These are phyloP conservation scores for Aegilops speltoides DNA, from an alignment of 176 grass and related monocot species.

Conservation along the genomic window DNA sequence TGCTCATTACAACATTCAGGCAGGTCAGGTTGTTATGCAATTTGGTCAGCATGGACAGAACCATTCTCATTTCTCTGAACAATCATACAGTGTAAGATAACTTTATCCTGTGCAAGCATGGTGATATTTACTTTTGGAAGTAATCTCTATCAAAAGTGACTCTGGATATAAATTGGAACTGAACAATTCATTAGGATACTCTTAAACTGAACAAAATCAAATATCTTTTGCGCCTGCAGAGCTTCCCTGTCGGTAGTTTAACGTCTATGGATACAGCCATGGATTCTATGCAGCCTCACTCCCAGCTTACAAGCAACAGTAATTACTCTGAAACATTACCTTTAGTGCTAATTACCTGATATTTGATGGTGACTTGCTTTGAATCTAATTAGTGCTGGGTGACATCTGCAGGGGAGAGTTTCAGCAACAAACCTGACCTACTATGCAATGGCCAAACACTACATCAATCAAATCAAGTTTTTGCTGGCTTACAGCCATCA, in stretches of 20 bases:
- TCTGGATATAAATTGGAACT: slow-evolving; percentile 1
- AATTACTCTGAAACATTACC: neutral
- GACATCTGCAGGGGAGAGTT: slow-evolving; percentile 37
- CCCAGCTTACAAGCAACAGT: slow-evolving; percentile 29
- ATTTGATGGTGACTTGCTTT: slow-evolving; percentile 18
- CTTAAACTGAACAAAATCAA: slow-evolving; percentile 16
- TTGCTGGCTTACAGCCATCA: slow-evolving; percentile 25
- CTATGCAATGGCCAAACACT: slow-evolving; percentile 4
- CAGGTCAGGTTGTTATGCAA: neutral
- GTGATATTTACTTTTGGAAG: neutral
- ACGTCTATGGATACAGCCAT: neutral
- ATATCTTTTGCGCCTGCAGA: slow-evolving; percentile 28
- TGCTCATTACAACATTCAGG: slow-evolving; percentile 26
- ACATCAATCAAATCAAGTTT: neutral
- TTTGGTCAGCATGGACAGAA: slow-evolving; percentile 9
- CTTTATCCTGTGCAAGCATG: neutral
- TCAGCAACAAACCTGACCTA: slow-evolving; percentile 12
- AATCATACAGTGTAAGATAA: slow-evolving; percentile 29
- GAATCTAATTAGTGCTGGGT: neutral
- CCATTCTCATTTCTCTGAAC: slow-evolving; percentile 19
- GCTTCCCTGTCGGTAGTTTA: neutral
- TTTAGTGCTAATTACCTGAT: slow-evolving; percentile 9
- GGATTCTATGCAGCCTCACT: slow-evolving; percentile 25
- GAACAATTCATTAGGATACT: neutral
- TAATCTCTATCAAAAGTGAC: neutral